Percentiles rank a stretch among this genome's conserved stretches.
Evolutionary conservation across 2,329 filamentous ascomycete genomes (phyloP).

Genomic region (Nigrospora osmanthi): DNA sequence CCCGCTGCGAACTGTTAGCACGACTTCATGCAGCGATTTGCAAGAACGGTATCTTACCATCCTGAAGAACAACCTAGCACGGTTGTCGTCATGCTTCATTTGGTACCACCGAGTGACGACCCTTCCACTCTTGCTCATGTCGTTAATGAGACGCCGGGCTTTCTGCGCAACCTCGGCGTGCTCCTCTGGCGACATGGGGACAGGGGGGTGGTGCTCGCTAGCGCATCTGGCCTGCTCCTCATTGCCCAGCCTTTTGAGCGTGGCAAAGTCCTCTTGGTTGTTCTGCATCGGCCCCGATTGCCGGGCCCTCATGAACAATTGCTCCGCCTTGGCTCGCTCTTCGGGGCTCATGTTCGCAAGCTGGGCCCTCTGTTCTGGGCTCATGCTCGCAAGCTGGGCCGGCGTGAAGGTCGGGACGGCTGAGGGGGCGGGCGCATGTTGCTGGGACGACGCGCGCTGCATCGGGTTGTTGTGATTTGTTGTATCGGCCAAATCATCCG

Average conservation of each 20-base stretch:
- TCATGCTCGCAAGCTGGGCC: conserved; percentile 32
- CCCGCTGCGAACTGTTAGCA: conserved; percentile 37
- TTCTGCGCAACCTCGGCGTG: conserved; percentile 34
- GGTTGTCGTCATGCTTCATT: conserved; percentile 38
- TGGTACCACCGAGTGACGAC: conserved; percentile 39
- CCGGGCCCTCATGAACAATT: conserved; percentile 17
- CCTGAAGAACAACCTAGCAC: conserved; percentile 44
- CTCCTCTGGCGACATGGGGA: conserved; percentile 37
- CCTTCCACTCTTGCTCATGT: conserved; percentile 37
- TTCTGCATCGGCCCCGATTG: conserved; percentile 8
- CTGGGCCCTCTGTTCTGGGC: conserved; percentile 34
- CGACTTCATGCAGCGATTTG: background rate
- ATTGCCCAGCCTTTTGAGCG: conserved; percentile 19
- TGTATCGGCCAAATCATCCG: conserved; percentile 31
- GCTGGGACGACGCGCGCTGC: conserved; percentile 21
- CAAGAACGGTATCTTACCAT: conserved; percentile 30
- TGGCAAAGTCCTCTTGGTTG: conserved; percentile 28
- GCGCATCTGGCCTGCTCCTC: conserved; percentile 25
- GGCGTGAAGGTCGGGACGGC: conserved; percentile 18
- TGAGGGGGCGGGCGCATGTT: conserved; percentile 10
- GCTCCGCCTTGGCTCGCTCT: conserved; percentile 31
- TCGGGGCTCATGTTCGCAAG: conserved; percentile 34
- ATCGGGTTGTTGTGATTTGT: conserved; percentile 10
- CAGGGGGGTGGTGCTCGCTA: conserved; percentile 33
- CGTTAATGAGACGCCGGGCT: conserved; percentile 29